Conservation (phyloP, 495 filamentous ascomycete species). For the Achaetomiella virescens region DNA sequence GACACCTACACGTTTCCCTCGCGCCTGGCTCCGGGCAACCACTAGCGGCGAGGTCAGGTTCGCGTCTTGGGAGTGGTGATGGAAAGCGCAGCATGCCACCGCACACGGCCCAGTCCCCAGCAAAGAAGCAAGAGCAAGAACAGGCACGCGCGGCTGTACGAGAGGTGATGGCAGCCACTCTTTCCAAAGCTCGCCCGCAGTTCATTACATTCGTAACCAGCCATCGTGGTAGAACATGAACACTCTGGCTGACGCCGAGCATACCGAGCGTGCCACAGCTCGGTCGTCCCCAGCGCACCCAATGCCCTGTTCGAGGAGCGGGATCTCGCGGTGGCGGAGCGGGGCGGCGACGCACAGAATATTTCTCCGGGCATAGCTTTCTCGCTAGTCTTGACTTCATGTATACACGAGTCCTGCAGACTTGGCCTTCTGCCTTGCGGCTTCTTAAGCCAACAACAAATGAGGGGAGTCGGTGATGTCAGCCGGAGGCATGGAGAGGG, state of each 20-base stretch:
- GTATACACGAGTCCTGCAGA: neutral
- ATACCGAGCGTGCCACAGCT: neutral
- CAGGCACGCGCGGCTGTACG: neutral
- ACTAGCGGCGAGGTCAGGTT: no score
- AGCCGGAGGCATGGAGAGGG: neutral
- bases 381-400: no score
- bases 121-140: no score
- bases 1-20: no score
- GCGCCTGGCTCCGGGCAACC: no score
- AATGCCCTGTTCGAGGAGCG: neutral
- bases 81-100: no score
- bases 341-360: no score
- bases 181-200: neutral
- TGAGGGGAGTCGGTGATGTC: neutral
- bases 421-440: neutral
- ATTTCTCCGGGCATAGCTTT: no score
- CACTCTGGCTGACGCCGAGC: neutral
- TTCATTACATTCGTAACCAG: neutral
- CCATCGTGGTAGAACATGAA: neutral
- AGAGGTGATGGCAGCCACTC: neutral
- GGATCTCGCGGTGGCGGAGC: no score
- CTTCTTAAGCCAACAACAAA: neutral
- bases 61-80: no score
- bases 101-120: no score
- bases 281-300: neutral